Conservation (phyloP, 2,329 filamentous ascomycete genomes). For the Penicillium sp. region DNA sequence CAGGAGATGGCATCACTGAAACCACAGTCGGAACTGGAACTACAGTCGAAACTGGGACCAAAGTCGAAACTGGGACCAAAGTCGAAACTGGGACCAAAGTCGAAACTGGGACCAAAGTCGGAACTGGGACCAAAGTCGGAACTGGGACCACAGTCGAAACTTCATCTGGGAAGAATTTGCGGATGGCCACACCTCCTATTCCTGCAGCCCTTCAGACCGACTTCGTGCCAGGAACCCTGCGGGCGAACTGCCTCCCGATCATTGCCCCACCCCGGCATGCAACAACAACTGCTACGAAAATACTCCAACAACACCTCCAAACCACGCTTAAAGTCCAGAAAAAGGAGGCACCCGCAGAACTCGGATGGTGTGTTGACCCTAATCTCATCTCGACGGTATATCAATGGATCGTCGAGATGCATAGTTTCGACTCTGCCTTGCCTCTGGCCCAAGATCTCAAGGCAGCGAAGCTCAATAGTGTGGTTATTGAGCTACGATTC, state of each 20-base stretch:
- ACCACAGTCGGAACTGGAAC: background rate
- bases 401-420: conserved; percentile 88
- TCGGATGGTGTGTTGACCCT: conserved; percentile 81
- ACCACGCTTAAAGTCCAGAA: conserved; percentile 65
- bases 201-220: conserved; percentile 38
- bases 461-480: conserved; percentile 57
- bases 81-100: background rate
- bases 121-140: no score
- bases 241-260: conserved; percentile 61
- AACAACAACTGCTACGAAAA: conserved; percentile 58
- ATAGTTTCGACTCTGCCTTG: conserved; percentile 70
- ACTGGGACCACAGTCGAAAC: background rate
- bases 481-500: conserved; percentile 82
- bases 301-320: conserved; percentile 64
- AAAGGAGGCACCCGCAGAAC: conserved; percentile 58
- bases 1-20: background rate
- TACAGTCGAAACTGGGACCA: background rate
- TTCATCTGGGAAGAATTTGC: background rate
- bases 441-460: conserved; percentile 77
- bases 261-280: conserved; percentile 68
- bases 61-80: background rate
- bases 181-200: background rate
- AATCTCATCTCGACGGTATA: conserved; percentile 71
- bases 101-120: background rate
- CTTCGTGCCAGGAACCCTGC: conserved; percentile 68